A percentile compares a stretch with the other conserved stretches of the same genome.
Conservation (phyloP, 148 eudicot species). For the Dysphania ambrosioides region DNA sequence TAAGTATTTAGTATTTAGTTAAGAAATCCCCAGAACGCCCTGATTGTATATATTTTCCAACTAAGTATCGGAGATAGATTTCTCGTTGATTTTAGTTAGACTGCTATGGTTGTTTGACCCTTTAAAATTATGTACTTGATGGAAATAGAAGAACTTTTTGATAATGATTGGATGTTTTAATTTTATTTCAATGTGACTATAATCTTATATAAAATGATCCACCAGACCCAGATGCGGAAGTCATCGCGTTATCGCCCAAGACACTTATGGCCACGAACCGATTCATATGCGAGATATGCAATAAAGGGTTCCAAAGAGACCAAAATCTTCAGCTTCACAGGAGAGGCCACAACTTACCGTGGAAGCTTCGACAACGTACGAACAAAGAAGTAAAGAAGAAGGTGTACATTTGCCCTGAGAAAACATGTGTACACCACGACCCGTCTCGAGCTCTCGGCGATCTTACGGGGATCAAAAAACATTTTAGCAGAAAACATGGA, state of each 20-base stretch:
- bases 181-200: background rate
- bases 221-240: constrained; percentile 93
- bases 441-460: constrained; percentile 71
- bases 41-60: too few relatives aligned
- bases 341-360: constrained; percentile 81
- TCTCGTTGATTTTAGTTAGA: background rate
- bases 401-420: constrained; percentile 78
- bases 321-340: constrained; percentile 87
- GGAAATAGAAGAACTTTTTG: background rate
- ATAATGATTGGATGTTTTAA: background rate
- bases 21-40: background rate
- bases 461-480: constrained; percentile 86
- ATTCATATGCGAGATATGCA: constrained; percentile 86
- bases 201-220: background rate
- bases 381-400: constrained; percentile 64
- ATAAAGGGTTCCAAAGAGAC: constrained; percentile 90
- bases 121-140: too few relatives aligned
- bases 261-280: constrained; percentile 83
- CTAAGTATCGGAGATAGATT: background rate
- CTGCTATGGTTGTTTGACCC: background rate
- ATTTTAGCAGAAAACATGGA: constrained; percentile 82
- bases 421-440: constrained; percentile 66
- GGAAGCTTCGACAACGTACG: constrained; percentile 64
- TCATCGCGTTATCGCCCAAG: constrained; percentile 75
- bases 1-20: too few relatives aligned